Evolutionary conservation across 2,329 filamentous ascomycete genomes (phyloP).

Genomic region (Phyllosticta citribraziliensis): DNA sequence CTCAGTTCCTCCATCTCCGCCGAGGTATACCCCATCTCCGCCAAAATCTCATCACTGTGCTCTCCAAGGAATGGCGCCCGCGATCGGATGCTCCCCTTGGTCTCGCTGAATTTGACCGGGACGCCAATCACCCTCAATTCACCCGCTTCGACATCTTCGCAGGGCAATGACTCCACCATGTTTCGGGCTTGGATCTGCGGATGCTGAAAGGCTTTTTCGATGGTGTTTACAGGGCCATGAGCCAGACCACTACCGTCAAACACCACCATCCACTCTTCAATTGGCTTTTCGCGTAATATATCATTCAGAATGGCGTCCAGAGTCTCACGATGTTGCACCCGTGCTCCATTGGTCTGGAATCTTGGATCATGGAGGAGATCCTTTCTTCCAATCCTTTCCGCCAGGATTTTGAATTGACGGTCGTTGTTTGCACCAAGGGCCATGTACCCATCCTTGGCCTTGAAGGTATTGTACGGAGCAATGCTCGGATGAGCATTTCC

Average conservation of each 20-base stretch:
- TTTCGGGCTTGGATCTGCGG: conserved; percentile 32
- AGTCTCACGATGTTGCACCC: conserved; percentile 22
- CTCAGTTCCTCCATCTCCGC: neutral
- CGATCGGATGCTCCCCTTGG: conserved; percentile 16
- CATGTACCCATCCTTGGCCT: conserved; percentile 25
- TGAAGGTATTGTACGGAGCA: conserved; percentile 38
- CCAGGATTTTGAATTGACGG: conserved; percentile 29
- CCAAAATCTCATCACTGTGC: conserved; percentile 17
- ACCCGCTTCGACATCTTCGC: conserved; percentile 8
- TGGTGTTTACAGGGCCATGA: conserved; percentile 37
- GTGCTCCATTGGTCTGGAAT: conserved; percentile 19
- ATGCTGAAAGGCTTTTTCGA: conserved; percentile 36
- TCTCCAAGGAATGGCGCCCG: conserved; percentile 22
- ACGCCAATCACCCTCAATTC: conserved; percentile 8
- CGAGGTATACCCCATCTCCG: conserved; percentile 8
- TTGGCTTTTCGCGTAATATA: conserved; percentile 27
- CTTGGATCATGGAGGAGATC: conserved; percentile 20
- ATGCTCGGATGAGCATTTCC: conserved; percentile 39
- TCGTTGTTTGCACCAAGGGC: conserved; percentile 28
- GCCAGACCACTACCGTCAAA: conserved; percentile 37
- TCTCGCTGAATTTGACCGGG: conserved; percentile 27
- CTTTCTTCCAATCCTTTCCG: conserved; percentile 8
- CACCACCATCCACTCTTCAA: conserved; percentile 29
- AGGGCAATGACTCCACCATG: conserved; percentile 25
- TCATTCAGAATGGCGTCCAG: conserved; percentile 28